These are phyloP conservation scores for Candida coquimbonensis DNA, from an alignment of 805 yeast genomes.

Conservation along the genomic window DNA sequence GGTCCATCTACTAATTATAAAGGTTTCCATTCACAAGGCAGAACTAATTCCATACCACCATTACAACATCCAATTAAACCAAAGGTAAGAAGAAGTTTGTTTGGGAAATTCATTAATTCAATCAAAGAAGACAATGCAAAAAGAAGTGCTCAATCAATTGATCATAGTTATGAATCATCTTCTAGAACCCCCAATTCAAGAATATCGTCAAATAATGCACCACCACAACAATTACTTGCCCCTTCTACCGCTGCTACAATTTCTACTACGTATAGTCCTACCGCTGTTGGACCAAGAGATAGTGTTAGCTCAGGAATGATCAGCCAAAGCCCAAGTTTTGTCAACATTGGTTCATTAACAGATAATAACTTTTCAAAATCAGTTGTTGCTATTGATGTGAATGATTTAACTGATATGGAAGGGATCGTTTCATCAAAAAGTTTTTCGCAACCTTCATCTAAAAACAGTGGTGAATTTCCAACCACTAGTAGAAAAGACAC, in stretches of 20 bases:
- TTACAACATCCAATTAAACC: slow-evolving; percentile 44
- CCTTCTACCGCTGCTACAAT: background rate
- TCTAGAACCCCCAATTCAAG: slow-evolving; percentile 9
- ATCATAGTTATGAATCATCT: background rate
- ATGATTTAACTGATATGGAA: slow-evolving; percentile 43
- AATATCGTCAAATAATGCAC: slow-evolving; percentile 8
- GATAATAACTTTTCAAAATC: slow-evolving; percentile 21
- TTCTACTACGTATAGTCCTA: background rate
- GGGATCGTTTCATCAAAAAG: slow-evolving; percentile 32
- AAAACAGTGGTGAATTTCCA: background rate
- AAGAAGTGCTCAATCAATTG: background rate
- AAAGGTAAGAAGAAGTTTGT: slow-evolving; percentile 17
- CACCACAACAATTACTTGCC: slow-evolving; percentile 4
- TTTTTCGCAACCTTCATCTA: background rate
- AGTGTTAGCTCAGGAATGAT: background rate
- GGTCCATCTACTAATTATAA: slow-evolving; percentile 20
- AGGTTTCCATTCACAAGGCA: slow-evolving; percentile 25
- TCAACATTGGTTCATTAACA: slow-evolving; percentile 1
- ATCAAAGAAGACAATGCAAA: slow-evolving; percentile 18
- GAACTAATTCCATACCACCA: slow-evolving; percentile 34
- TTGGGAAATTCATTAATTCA: slow-evolving; percentile 24
- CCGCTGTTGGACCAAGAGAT: slow-evolving; percentile 1
- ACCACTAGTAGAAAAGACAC: slow-evolving; percentile 10
- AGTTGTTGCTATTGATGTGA: slow-evolving; percentile 30
- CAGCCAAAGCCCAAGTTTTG: slow-evolving; percentile 3